A percentile compares a stretch with the other conserved stretches of the same genome.
Evolutionary conservation across 176 grass and related monocot genomes (phyloP).

Genomic region (Musa itinerans): DNA sequence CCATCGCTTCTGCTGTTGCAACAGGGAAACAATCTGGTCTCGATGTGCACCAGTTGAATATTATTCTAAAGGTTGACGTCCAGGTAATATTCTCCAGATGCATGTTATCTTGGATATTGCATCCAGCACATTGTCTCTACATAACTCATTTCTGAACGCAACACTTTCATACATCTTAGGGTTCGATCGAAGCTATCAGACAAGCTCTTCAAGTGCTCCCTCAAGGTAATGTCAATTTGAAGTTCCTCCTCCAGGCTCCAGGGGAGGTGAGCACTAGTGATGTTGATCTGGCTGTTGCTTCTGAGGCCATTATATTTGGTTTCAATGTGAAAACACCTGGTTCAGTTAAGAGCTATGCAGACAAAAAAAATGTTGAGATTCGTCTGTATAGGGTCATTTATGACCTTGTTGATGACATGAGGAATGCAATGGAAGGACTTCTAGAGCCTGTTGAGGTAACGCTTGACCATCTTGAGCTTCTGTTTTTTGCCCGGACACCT

Average conservation of each 20-base stretch:
- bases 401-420: conserved; percentile 80
- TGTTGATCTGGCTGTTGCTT: conserved; percentile 78
- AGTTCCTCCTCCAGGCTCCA: conserved; percentile 89
- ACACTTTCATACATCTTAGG: conserved; percentile 31
- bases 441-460: conserved; percentile 86
- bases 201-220: conserved; percentile 71
- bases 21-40: conserved; percentile 53
- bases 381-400: conserved; percentile 86
- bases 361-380: conserved; percentile 92
- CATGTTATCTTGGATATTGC: conserved; percentile 3
- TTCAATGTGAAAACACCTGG: conserved; percentile 88
- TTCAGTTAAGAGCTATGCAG: conserved; percentile 75
- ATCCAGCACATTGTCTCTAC: background rate
- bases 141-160: background rate
- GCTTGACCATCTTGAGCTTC: background rate
- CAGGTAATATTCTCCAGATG: conserved; percentile 41
- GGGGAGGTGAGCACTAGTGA: conserved; percentile 75
- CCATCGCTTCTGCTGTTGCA: conserved; percentile 67
- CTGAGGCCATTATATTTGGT: conserved; percentile 84
- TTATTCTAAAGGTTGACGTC: conserved; percentile 95
- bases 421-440: conserved; percentile 98
- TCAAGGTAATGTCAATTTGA: conserved; percentile 74
- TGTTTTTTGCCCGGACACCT: background rate
- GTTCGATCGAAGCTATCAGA: conserved; percentile 89
- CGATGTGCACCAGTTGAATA: conserved; percentile 82